Conservation (phyloP, 768 basidiomycete genomes). For the Cystobasidiopsis lactophilus region DNA sequence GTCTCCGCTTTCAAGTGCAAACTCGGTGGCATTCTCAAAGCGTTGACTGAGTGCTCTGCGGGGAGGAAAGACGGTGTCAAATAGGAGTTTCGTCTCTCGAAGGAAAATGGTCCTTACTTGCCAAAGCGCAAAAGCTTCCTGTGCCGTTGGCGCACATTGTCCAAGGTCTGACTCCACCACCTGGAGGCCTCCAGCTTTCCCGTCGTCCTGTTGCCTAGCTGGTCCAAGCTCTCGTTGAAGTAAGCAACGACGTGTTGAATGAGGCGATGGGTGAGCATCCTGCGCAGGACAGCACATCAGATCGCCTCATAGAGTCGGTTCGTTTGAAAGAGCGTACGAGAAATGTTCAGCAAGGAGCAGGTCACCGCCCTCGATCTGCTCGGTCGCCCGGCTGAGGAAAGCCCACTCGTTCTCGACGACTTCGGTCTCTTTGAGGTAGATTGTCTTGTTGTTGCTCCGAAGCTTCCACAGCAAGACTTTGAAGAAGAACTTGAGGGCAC, state of each 20-base stretch:
- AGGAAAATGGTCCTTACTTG: conserved; percentile 23
- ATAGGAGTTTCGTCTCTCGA: no score
- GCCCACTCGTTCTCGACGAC: conserved; percentile 93
- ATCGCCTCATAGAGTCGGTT: neutral
- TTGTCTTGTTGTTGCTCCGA: conserved; percentile 71
- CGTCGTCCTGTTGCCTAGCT: conserved; percentile 32
- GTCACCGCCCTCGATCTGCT: conserved; percentile 69
- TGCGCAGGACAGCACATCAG: conserved; percentile 22
- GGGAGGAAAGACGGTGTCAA: conserved; percentile 31
- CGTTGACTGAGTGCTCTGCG: conserved; percentile 39
- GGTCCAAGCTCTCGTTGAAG: conserved; percentile 77
- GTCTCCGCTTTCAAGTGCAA: conserved; percentile 36
- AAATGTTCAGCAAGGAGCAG: conserved; percentile 82
- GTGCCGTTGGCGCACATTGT: conserved; percentile 73
- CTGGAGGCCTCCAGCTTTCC: conserved; percentile 54
- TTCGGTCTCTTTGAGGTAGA: conserved; percentile 94
- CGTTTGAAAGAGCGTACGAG: conserved; percentile 41
- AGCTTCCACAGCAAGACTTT: conserved; percentile 85
- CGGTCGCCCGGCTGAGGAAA: conserved; percentile 75
- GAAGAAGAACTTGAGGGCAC: conserved; percentile 75
- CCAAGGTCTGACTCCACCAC: conserved; percentile 85
- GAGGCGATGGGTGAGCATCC: conserved; percentile 74
- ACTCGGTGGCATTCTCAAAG: conserved; percentile 85
- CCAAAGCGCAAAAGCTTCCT: conserved; percentile 86
- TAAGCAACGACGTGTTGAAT: conserved; percentile 81